These are phyloP conservation scores for Eremothecium sinecaudum DNA, from an alignment of 1,139 yeast species.

Conservation along the genomic window DNA sequence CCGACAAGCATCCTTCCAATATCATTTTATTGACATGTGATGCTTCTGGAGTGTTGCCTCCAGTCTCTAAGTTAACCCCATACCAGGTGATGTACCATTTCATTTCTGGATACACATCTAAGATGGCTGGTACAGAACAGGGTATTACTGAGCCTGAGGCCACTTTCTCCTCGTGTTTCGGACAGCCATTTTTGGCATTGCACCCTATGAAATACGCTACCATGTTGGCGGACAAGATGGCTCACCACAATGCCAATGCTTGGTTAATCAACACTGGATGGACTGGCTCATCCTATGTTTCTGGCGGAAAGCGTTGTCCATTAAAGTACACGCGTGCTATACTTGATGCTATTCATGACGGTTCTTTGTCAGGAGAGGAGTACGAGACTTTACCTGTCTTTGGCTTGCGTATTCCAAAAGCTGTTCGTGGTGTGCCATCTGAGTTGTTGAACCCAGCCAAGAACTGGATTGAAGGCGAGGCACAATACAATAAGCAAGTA, in stretches of 20 bases:
- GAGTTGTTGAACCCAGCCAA: conserved; percentile 82
- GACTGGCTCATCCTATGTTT: conserved; percentile 89
- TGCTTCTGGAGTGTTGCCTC: conserved; percentile 96
- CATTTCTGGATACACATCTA: conserved; percentile 96
- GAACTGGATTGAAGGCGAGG: conserved; percentile 70
- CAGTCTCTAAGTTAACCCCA: conserved; percentile 86
- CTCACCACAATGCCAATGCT: conserved; percentile 81
- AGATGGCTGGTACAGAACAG: conserved; percentile 99
- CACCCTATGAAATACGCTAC: conserved; percentile 98
- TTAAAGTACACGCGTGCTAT: conserved; percentile 96
- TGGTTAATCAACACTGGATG: conserved; percentile 98
- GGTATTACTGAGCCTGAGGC: conserved; percentile 99
- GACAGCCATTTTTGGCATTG: conserved; percentile 96
- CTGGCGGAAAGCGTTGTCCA: conserved; percentile 97
- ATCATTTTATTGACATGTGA: conserved; percentile 92
- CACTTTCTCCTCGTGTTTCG: conserved; percentile 96
- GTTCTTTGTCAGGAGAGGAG: conserved; percentile 69
- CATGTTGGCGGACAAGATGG: conserved; percentile 90
- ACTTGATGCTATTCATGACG: conserved; percentile 89
- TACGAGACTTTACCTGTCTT: conserved; percentile 81
- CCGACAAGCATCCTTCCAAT: conserved; percentile 85
- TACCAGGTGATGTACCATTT: conserved; percentile 99
- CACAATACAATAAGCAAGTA: conserved; percentile 62
- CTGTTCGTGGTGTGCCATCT: conserved; percentile 57
- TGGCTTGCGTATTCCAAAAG: conserved; percentile 78